Conservation (phyloP, 331 rosid genomes). For the Malus hybrid region DNA sequence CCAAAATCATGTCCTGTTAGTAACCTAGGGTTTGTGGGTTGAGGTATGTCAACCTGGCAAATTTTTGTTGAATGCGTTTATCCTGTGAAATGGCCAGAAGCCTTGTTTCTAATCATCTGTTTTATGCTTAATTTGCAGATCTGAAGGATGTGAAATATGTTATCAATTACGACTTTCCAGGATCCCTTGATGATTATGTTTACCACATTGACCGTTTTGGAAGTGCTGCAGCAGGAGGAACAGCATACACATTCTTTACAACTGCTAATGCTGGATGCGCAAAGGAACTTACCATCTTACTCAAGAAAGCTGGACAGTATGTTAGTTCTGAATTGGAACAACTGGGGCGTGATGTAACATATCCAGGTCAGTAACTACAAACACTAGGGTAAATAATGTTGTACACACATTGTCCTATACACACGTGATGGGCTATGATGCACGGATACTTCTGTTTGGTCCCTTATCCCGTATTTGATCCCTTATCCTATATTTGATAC, state of each 20-base stretch:
- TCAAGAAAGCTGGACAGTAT: background rate
- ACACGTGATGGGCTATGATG: too few species aligned
- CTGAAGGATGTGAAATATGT: conserved; percentile 94
- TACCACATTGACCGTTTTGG: conserved; percentile 96
- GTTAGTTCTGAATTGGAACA: background rate
- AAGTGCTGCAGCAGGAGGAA: conserved; percentile 98
- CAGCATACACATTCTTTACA: conserved; percentile 62
- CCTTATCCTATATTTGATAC: too few species aligned
- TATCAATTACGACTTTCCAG: conserved; percentile 91
- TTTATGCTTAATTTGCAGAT: conserved; percentile 41
- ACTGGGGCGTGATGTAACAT: background rate
- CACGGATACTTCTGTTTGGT: too few species aligned
- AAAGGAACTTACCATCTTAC: background rate
- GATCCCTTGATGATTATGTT: conserved; percentile 96
- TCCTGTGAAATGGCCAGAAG: background rate
- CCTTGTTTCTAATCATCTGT: background rate
- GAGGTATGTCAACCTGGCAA: conserved; percentile 10
- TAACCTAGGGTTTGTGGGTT: background rate
- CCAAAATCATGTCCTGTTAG: background rate
- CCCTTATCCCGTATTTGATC: too few species aligned
- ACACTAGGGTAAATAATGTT: too few species aligned
- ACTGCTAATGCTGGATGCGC: background rate
- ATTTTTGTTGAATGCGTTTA: background rate
- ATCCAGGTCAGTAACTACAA: background rate
- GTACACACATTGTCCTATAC: too few species aligned